phyloP scores from a whole-genome alignment of 371 early-diverging fungal species.

The Mycotypha africana region DNA sequence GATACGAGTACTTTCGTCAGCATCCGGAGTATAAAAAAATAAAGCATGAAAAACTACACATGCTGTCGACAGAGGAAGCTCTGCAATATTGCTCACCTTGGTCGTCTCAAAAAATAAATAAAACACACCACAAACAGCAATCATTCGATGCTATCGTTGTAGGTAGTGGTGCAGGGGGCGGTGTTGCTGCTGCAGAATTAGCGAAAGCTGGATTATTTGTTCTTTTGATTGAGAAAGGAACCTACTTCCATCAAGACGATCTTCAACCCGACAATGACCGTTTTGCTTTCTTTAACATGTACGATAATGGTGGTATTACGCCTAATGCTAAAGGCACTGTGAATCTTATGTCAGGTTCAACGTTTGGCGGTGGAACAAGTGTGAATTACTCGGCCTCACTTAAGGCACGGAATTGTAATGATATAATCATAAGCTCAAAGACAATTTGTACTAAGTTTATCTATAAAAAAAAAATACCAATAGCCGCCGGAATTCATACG shows the following conservation, averaged over 20 bases:
- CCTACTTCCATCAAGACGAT: constrained; percentile 49
- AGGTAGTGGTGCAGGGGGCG: constrained; percentile 72
- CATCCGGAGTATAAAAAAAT: too few relatives aligned
- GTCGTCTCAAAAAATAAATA: too few relatives aligned
- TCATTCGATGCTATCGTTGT: constrained; percentile 65
- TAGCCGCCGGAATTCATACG: constrained; percentile 58
- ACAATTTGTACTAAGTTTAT: neutral
- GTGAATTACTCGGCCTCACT: constrained; percentile 59
- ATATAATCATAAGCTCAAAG: neutral
- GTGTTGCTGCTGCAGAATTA: constrained; percentile 59
- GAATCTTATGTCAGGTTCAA: constrained; percentile 37
- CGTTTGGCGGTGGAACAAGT: constrained; percentile 61
- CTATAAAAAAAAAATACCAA: neutral
- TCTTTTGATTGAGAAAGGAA: constrained; percentile 65
- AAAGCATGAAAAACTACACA: too few relatives aligned
- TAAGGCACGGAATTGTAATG: too few relatives aligned
- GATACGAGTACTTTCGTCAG: too few relatives aligned
- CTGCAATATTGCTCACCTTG: too few relatives aligned
- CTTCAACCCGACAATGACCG: constrained; percentile 34
- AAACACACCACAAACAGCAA: too few relatives aligned
- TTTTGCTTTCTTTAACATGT: constrained; percentile 36
- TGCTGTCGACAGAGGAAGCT: too few relatives aligned
- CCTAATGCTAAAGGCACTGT: constrained; percentile 35
- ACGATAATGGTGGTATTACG: constrained; percentile 34
- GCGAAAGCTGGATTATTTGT: constrained; percentile 58